A percentile compares a stretch with the other conserved stretches of the same genome.
Evolutionary conservation across 495 filamentous ascomycete genomes (phyloP).

Genomic region (Aspergillus hancockii): DNA sequence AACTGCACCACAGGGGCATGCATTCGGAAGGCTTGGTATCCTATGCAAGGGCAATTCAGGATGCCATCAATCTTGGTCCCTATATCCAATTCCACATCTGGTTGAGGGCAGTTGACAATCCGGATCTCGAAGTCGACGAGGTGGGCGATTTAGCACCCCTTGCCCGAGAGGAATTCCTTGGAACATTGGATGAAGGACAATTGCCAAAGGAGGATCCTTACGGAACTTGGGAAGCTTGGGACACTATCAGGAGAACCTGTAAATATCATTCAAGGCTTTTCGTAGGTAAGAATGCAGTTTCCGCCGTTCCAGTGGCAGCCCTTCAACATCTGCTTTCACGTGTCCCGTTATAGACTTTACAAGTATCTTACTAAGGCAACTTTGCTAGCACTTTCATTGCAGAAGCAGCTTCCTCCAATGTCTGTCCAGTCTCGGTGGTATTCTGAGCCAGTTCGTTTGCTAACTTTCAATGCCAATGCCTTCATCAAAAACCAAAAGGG

Average conservation of each 20-base stretch:
- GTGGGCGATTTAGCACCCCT: constrained; percentile 60
- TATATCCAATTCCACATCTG: constrained; percentile 81
- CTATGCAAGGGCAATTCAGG: constrained; percentile 83
- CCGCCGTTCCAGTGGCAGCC: neutral
- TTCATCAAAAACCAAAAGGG: constrained; percentile 81
- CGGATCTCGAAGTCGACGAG: constrained; percentile 53
- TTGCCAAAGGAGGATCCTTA: constrained; percentile 60
- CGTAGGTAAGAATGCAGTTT: constrained; percentile 67
- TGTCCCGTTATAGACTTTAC: neutral
- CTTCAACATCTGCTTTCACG: neutral
- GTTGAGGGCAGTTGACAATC: constrained; percentile 71
- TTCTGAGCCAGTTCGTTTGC: constrained; percentile 82
- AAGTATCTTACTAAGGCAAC: constrained; percentile 17
- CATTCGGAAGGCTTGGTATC: constrained; percentile 56
- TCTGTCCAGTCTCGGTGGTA: constrained; percentile 87
- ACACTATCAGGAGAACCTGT: constrained; percentile 81
- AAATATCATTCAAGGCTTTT: constrained; percentile 79
- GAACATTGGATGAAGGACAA: constrained; percentile 32
- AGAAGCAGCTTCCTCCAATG: constrained; percentile 72
- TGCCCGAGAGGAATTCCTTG: constrained; percentile 54
- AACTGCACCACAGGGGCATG: constrained; percentile 46
- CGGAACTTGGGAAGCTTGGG: constrained; percentile 91
- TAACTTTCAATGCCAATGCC: constrained; percentile 63
- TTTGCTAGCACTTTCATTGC: constrained; percentile 70
- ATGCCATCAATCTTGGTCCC: constrained; percentile 68